A percentile compares a stretch with the other conserved stretches of the same genome.
Evolutionary conservation across 805 yeast species (phyloP).

Genomic region (Wickerhamomyces strasburgensis): DNA sequence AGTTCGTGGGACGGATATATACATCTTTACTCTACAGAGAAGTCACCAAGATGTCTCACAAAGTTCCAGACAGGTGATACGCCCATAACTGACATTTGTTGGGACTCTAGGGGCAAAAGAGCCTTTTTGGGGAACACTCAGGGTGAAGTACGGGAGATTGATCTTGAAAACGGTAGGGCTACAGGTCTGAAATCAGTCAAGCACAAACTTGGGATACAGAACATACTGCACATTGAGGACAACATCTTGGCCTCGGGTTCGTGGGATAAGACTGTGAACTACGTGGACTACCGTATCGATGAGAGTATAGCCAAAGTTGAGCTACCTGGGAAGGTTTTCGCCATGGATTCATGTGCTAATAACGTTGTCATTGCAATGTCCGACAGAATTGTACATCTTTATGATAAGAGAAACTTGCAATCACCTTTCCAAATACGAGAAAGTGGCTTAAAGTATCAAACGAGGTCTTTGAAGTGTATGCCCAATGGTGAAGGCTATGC

Average conservation of each 20-base stretch:
- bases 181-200: conserved; percentile 21
- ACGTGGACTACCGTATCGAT: conserved; percentile 7
- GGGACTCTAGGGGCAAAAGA: conserved; percentile 17
- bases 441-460: conserved; percentile 64
- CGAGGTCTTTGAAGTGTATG: conserved; percentile 48
- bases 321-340: conserved; percentile 48
- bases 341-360: conserved; percentile 51
- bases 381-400: conserved; percentile 47
- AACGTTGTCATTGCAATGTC: conserved; percentile 51
- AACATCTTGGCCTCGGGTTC: conserved; percentile 48
- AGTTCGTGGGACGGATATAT: conserved; percentile 57
- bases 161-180: conserved; percentile 40
- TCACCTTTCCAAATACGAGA: conserved; percentile 49
- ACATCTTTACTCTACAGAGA: conserved; percentile 37
- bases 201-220: conserved; percentile 39
- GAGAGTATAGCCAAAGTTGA: conserved; percentile 10
- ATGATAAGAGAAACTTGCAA: conserved; percentile 45
- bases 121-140: conserved; percentile 48
- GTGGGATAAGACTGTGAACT: conserved; percentile 41
- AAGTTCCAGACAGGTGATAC: conserved; percentile 13
- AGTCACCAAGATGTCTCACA: conserved; percentile 26
- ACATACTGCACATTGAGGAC: conserved; percentile 18
- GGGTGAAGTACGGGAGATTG: conserved; percentile 49
- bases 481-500: conserved; percentile 59
- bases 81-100: conserved; percentile 19